These are phyloP conservation scores for Osmanthus fragrans DNA, from an alignment of 257 asterid genomes.

Conservation along the genomic window DNA sequence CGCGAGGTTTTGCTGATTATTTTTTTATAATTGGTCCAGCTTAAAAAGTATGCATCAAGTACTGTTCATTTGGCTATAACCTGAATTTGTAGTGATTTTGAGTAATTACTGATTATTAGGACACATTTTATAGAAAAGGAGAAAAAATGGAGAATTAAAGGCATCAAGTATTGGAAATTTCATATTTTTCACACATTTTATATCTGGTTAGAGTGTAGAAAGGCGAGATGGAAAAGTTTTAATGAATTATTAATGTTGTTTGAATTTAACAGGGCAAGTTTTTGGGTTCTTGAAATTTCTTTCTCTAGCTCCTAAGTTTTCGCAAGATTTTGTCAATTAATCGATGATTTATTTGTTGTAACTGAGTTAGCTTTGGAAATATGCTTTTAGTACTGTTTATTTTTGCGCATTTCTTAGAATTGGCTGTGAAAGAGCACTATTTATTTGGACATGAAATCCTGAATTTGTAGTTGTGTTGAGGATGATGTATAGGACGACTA, in stretches of 20 bases:
- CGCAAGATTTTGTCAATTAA: background rate
- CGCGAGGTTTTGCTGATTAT: background rate
- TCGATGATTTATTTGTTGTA: background rate
- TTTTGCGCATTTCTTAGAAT: background rate
- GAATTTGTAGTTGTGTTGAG: background rate
- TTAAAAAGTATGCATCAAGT: background rate
- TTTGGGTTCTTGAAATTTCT: slow-evolving; percentile 18
- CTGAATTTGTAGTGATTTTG: background rate
- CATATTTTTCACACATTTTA: too few relatives aligned
- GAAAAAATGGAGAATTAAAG: too few relatives aligned
- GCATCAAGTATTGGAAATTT: too few relatives aligned
- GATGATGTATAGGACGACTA: background rate
- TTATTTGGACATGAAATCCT: background rate
- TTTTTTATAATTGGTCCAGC: slow-evolving; percentile 17
- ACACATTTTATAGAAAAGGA: background rate
- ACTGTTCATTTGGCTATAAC: background rate
- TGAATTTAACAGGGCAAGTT: background rate
- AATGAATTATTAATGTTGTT: background rate
- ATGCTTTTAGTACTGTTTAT: background rate
- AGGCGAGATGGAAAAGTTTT: background rate
- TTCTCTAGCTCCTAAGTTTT: slow-evolving; percentile 8
- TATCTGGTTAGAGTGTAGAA: background rate
- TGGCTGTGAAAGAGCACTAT: background rate
- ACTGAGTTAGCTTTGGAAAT: slow-evolving; percentile 12
- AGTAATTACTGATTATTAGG: background rate